Base-by-base conservation (phyloP, 192 early-diverging fungal species). In the Rhizoclosmatium globosum region DNA sequence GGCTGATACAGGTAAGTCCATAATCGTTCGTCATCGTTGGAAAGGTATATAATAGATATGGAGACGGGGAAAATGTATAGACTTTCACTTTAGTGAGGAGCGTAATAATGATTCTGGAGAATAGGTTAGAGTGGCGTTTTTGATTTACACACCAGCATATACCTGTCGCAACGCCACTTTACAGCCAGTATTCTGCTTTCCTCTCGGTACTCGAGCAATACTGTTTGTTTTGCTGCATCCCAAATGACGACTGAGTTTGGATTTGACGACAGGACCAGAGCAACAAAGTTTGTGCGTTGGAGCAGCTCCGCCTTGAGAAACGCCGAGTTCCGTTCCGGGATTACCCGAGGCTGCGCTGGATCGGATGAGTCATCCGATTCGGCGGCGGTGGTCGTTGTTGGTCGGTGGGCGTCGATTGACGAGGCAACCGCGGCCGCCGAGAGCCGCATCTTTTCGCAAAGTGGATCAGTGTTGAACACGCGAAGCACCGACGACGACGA, bases 191-290 rank as follows among this genome's bases (percentile, higher is more conserved):
- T 93, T 64, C 95, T 92, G 4, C 88, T 92, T 76, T 89, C 86
- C 71, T 94, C 94, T 80, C 94, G 93, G 19, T 96, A 82, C 81
- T 94, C 92, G 3, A 91, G 84, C 15, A 95, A 88, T 3, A 91
- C 85, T 69, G 89, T 90, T 50, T 85, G 87, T 79, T 89, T 92
- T 7, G 88, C 87, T 72, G 94, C 94, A 72, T 97, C 96, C 89
- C 94, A 97, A 62, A 97, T 90, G 57, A 94, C 90, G 15, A 95
- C 95, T 62, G 93, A 94, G 78, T 89, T 88, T 57, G 95, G 95
- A 71, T 94, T 93, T 70, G 91, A 88, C 13, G 94, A 94, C 2
- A 93, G 93, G 13, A 96, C 95, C 64, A 96, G 87, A 0, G 93
- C 95, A 46, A 96, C 85, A 78, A 93, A 95, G 79, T 97, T 96